These are phyloP conservation scores for Neofusicoccum ribis DNA, from an alignment of 2,329 filamentous ascomycete species.

Conservation along the genomic window DNA sequence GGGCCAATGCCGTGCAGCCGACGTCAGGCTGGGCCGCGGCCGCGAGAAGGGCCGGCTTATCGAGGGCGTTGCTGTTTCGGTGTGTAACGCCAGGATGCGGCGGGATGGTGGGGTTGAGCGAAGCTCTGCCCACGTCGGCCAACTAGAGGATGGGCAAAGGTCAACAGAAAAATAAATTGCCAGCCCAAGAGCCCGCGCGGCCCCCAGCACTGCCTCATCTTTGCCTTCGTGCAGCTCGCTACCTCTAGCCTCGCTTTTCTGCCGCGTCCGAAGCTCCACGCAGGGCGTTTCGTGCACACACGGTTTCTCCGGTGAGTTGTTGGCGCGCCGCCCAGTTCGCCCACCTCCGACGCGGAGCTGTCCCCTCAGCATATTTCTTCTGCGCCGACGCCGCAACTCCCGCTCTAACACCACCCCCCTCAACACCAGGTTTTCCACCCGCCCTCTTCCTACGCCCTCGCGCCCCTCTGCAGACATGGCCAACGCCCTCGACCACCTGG, in stretches of 20 bases:
- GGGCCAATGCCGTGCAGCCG: not conserved
- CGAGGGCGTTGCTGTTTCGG: slow-evolving; percentile 7
- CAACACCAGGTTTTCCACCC: slow-evolving; percentile 2
- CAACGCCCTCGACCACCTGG: slow-evolving; percentile 83
- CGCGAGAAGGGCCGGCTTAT: slow-evolving; percentile 12
- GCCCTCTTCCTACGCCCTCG: not conserved
- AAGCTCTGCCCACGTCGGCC: not conserved
- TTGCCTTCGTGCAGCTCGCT: not conserved
- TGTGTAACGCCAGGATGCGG: slow-evolving; percentile 13
- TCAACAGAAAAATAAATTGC: slow-evolving; percentile 16
- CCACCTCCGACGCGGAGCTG: slow-evolving; percentile 18
- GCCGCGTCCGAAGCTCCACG: not conserved
- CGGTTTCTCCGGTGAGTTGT: slow-evolving; percentile 12
- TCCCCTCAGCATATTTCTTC: slow-evolving; percentile 19
- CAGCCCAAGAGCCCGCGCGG: not conserved
- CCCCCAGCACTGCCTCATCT: not conserved
- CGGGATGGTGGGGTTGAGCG: slow-evolving; percentile 1
- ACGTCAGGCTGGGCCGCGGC: not conserved
- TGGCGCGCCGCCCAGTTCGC: slow-evolving; percentile 8
- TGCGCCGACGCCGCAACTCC: slow-evolving; percentile 17
- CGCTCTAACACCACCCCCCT: slow-evolving; percentile 6
- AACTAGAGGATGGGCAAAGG: not conserved
- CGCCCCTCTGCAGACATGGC: slow-evolving; percentile 49
- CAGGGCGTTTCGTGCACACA: not conserved
- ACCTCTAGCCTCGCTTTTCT: not conserved